These are phyloP conservation scores for Rhodotorula sp. DNA, from an alignment of 1,284 basidiomycete species.

Conservation along the genomic window DNA sequence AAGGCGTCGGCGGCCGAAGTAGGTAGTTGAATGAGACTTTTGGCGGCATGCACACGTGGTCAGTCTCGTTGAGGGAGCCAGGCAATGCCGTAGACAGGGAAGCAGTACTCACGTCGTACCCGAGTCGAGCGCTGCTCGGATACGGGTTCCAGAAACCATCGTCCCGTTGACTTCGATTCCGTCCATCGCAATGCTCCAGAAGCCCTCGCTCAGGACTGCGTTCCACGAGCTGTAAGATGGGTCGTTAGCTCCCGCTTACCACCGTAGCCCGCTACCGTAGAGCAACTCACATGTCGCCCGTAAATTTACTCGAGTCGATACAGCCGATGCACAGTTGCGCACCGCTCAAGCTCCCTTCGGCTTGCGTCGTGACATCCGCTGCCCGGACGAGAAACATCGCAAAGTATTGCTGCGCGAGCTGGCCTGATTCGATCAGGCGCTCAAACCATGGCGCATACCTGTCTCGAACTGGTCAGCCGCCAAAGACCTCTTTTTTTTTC, in stretches of 20 bases:
- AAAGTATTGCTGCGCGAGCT: slow-evolving; percentile 33
- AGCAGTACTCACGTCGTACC: slow-evolving; percentile 11
- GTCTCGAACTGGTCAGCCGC: too few relatives aligned
- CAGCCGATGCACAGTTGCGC: slow-evolving; percentile 39
- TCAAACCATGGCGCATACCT: slow-evolving; percentile 35
- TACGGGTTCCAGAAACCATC: not conserved
- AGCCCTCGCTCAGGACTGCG: slow-evolving; percentile 10
- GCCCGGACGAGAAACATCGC: slow-evolving; percentile 27
- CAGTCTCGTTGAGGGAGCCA: too few relatives aligned
- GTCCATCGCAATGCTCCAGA: slow-evolving; percentile 19
- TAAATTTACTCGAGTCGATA: slow-evolving; percentile 32
- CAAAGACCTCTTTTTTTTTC: too few relatives aligned
- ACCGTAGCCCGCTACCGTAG: not conserved
- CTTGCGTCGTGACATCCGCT: slow-evolving; percentile 18
- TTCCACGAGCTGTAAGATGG: slow-evolving; percentile 10
- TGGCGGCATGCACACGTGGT: too few relatives aligned
- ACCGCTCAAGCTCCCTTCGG: slow-evolving; percentile 25
- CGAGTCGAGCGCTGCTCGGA: slow-evolving; percentile 11
- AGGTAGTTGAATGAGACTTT: slow-evolving; percentile 26
- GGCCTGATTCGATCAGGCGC: slow-evolving; percentile 26
- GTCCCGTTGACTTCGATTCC: slow-evolving; percentile 10
- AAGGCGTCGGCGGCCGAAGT: slow-evolving; percentile 7
- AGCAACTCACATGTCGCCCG: slow-evolving; percentile 25
- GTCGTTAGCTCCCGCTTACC: not conserved
- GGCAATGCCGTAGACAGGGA: too few relatives aligned